Base-by-base conservation (phyloP, 768 basidiomycete genomes). In the Lactarius sanguifluus region DNA sequence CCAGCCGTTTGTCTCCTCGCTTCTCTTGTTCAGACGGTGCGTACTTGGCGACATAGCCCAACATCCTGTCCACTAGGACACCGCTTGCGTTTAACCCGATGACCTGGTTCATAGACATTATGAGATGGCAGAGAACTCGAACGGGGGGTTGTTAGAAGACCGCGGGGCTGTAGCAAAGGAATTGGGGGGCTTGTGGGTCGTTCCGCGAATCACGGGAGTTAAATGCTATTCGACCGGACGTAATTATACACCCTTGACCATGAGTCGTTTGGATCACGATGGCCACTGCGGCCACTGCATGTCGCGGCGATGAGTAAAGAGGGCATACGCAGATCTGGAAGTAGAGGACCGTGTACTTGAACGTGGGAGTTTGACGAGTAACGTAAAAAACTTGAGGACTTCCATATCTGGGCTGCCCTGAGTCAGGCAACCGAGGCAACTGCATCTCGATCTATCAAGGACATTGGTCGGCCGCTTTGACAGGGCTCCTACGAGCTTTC, bases 1-100 rank as follows among this genome's bases (percentile, higher is more conserved):
- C 41, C 5, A 67, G 52, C n/a, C 41, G 23, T 40, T 12, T 2
- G 25, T 67, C 66, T 2, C 66, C 62, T 7, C 52, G 62, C 32
- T 9, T 59, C 52, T 23, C 32, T 23, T 64, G 62, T 15, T 50
- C 54, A 15, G 58, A 45, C 9, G 62, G 57, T 7, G 59, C 3
- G 6, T 54, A 41, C 40, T 13, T 67, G 8, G 32, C 30, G 8
- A 56, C 1, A 6, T 25, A 13, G 2, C 23, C 32, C 16, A 62
- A 16, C 16, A 58, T 3, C 23, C 9, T 52, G 13, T 0, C 34
- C 5, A 41, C 15, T 16, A 61, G 2, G 20, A 50, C 5, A 40
- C 32, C 16, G 18, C 54, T 16, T 23, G 54, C 41, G 9, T 30
- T 28, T 13, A 13, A 3, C 5, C 1, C 5, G 20, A 30, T 16